phyloP scores from a whole-genome alignment of 2,329 filamentous ascomycete species.

The Daldinia eschscholtzii region DNA sequence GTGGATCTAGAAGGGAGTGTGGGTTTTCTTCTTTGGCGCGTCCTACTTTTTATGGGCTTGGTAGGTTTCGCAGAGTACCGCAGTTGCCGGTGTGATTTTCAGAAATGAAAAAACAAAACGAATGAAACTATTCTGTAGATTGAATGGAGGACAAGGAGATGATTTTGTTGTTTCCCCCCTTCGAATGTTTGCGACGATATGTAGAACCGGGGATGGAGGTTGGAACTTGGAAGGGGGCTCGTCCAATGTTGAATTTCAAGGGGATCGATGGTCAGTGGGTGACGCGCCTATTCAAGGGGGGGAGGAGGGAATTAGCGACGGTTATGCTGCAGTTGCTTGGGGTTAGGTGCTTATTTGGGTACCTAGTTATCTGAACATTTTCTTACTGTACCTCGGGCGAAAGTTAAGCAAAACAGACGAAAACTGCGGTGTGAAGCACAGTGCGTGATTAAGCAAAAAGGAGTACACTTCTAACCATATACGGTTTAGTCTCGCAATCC shows the following conservation, averaged over 20 bases:
- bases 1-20: conserved; percentile 40
- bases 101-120: conserved; percentile 32
- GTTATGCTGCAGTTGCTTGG: conserved; percentile 27
- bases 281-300: conserved; percentile 36
- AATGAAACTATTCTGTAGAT: conserved; percentile 37
- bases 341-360: conserved; percentile 10
- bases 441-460: conserved; percentile 1
- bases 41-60: conserved; percentile 22
- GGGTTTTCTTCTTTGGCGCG: conserved; percentile 22
- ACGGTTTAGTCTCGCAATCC: conserved; percentile 36
- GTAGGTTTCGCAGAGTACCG: conserved; percentile 13
- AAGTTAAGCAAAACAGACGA: not conserved
- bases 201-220: conserved; percentile 37
- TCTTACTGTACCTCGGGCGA: conserved; percentile 17
- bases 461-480: conserved; percentile 27
- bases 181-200: conserved; percentile 33
- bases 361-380: not conserved
- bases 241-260: conserved; percentile 41
- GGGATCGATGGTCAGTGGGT: conserved; percentile 35
- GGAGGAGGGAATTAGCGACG: conserved; percentile 3
- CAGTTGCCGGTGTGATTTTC: not conserved
- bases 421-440: conserved; percentile 12
- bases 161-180: conserved; percentile 40
- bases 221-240: conserved; percentile 42
- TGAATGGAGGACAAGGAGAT: conserved; percentile 33